Evolutionary conservation across 2,329 filamentous ascomycete genomes (phyloP), one percentile per base, ranked within the genome.

Genomic region (Capronia epimyces): DNA sequence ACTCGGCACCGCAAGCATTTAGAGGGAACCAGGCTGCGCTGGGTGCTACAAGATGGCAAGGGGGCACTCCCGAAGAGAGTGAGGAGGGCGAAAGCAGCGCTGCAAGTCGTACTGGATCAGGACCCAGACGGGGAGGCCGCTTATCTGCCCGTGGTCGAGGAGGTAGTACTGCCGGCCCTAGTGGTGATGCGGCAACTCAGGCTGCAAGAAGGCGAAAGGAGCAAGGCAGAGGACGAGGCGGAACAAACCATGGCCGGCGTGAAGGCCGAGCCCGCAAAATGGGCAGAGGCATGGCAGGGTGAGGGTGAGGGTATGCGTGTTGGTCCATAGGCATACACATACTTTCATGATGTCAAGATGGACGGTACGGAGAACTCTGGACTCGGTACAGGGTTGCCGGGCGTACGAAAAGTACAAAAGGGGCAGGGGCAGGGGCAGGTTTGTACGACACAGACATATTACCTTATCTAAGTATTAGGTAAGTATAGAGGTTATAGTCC

Each of bases 221-320:
- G 43, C 58, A 62, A 46, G 55, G 59, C 31, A 49, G 53, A 36
- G 59, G 60, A 10, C 27, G 60, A 37, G 60, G 60, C 13, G 58
- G 60, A 42, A 55, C 55, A 9, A 58, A 56, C 51, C 53, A 60
- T 46, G 43, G 48, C 32, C 52, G 59, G n/a, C 55, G 60, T 12
- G 59, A 62, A 47, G 60, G 57, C 15, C 45, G 60, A 46, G 59
- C 60, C 8, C 55, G 53, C 20, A 62, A 62, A 50, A 56, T 62
- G 47, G 60, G 53, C 24, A 49, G 59, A 53, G 60, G 60, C 10
- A 61, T 62, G 57, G 53, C 44, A 25, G 54, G 54, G 15, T 43
- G 45, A 36, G 43, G 22, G 25, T 42, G 39, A 42, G 34, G 18
- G 8, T 10, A 34, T 13, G 9, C 25, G n/a, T n/a, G n/a, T n/a